Evolutionary conservation across 176 grass and related monocot species (phyloP), one percentile per base, ranked within the genome.

Genomic region (Otatea glauca): DNA sequence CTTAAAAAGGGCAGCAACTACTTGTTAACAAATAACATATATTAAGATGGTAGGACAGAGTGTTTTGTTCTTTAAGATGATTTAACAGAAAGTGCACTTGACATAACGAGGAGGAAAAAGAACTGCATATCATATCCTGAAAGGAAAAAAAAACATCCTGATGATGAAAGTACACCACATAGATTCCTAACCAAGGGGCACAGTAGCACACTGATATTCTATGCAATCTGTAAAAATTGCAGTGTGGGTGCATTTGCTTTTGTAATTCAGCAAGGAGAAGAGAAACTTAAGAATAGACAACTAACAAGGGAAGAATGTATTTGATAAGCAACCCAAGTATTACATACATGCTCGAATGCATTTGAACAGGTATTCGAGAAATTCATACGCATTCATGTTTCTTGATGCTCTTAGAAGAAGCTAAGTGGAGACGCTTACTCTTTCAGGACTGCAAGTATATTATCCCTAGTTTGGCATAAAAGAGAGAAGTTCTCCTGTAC

Each of bases 401-500:
- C 11, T 49, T 38, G 13, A 44, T 39, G 12, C 20, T 23, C 42
- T 29, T 53, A 51, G 21, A 29, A 60, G 35, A 23, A 53, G 55
- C 3, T 65, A 73, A 80, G 59, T 80, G 24, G 3, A 62, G 63
- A 77, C 76, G 65, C 85, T 78, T 92, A 94, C 93, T 90, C 90
- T 83, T 92, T 92, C 56, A 94, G 39, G 48, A 94, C 77, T 45
- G 82, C 51, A 54, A 77, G 39, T 77, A 94, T 90, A 88, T 92
- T 94, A 69, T 94, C 93, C 83, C 90, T 77, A 68, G 90, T 94
- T 80, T 92, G 83, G 70, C 88, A 86, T 65, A 94, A 70, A 67
- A 94, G 82, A 78, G 77, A 37, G 44, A 94, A 61, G 76, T 94
- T 94, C 43, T 94, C 93, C 60, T 94, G 90, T 67, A 94, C 73